phyloP scores from a whole-genome alignment of 2,329 filamentous ascomycete species.

The Aspergillus niger region DNA sequence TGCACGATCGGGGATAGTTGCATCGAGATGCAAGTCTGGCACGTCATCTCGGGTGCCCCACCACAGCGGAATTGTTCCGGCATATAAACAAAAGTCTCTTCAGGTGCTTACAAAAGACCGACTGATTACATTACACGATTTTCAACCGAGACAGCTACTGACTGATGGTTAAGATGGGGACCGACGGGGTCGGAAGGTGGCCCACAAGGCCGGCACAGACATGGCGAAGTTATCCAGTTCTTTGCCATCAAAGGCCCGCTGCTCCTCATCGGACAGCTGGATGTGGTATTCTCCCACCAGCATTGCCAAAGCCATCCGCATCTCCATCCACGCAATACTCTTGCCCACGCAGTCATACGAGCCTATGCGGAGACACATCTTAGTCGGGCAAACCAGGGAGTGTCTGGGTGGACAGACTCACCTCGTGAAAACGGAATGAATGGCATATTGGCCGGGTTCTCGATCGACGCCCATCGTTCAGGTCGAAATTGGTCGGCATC shows the following conservation, averaged over 20 bases:
- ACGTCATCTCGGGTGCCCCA: background rate
- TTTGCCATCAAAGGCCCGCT: background rate
- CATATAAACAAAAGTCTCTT: background rate
- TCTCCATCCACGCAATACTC: background rate
- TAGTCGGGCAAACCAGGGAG: background rate
- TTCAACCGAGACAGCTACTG: too few relatives aligned
- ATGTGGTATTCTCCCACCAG: background rate
- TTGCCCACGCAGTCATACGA: background rate
- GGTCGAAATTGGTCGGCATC: conserved; percentile 7
- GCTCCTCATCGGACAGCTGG: background rate
- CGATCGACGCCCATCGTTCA: background rate
- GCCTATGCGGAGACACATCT: background rate
- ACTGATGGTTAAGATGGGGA: too few relatives aligned
- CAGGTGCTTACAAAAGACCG: background rate
- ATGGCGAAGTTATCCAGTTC: background rate
- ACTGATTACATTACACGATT: background rate
- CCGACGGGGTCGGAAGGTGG: background rate
- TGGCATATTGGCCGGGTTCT: background rate
- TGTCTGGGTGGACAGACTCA: background rate
- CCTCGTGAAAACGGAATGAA: background rate
- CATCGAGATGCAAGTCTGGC: background rate
- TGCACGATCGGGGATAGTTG: background rate
- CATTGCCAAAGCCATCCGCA: background rate
- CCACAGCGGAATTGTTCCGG: background rate
- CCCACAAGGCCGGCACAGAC: background rate